Evolutionary conservation across 176 grass and related monocot species (phyloP).

Genomic region (Carex myosuroides): DNA sequence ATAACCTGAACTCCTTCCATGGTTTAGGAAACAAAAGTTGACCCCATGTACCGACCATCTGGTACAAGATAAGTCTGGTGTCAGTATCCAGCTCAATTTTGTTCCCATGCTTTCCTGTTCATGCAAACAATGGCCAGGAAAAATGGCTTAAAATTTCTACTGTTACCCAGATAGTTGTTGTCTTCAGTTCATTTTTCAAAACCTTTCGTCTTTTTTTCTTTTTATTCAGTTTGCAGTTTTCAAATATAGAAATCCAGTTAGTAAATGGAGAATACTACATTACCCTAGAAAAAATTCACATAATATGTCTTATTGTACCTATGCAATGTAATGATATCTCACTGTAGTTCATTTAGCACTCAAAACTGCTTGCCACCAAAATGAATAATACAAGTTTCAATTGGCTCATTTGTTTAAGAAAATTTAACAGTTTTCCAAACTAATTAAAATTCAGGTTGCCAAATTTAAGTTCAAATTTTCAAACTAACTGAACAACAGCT

Average conservation of each 20-base stretch:
- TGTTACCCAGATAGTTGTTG: not conserved
- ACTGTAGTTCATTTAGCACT: not conserved
- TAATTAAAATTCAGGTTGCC: constrained; percentile 3
- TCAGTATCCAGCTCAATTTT: constrained; percentile 66
- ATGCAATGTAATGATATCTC: not conserved
- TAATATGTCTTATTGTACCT: not conserved
- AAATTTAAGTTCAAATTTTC: not conserved
- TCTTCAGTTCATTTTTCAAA: not conserved
- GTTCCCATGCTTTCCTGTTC: constrained; percentile 92
- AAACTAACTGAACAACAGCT: not conserved
- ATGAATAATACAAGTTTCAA: not conserved
- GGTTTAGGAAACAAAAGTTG: constrained; percentile 99
- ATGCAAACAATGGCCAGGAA: not conserved
- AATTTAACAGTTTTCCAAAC: not conserved
- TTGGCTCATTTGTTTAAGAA: not conserved
- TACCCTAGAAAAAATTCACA: not conserved
- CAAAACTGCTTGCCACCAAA: not conserved
- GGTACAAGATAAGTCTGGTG: constrained; percentile 78
- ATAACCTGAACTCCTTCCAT: constrained; percentile 94
- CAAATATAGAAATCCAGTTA: not conserved
- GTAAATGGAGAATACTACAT: not conserved
- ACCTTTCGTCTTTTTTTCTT: not conserved
- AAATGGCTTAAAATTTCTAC: not conserved
- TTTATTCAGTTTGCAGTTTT: not conserved
- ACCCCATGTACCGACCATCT: constrained; percentile 98